phyloP scores from a whole-genome alignment of 495 filamentous ascomycete genomes.

The Penicillium diatomitis region DNA sequence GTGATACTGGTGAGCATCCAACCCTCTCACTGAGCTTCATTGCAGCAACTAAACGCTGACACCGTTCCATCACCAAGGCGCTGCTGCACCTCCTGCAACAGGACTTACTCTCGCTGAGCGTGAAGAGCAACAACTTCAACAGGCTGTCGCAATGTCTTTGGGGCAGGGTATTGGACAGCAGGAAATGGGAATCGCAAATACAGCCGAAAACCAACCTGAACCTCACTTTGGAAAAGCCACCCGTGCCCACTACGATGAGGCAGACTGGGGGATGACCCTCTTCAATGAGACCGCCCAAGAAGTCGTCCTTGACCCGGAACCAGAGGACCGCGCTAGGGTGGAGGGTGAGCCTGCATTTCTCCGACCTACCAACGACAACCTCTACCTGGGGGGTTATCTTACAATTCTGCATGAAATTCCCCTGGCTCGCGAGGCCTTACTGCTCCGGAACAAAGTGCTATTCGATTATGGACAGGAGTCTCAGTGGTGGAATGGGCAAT shows the following conservation, averaged over 20 bases:
- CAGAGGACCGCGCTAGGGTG: constrained; percentile 50
- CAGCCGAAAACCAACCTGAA: constrained; percentile 19
- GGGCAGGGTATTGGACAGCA: constrained; percentile 39
- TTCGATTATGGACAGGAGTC: constrained; percentile 57
- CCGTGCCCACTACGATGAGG: constrained; percentile 60
- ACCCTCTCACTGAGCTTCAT: no score
- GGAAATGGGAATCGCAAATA: constrained; percentile 47
- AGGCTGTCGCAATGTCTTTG: constrained; percentile 47
- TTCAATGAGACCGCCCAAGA: constrained; percentile 47
- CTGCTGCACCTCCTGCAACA: constrained; percentile 34
- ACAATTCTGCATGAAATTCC: constrained; percentile 82
- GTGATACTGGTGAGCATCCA: constrained; percentile 10
- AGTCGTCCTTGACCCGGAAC: constrained; percentile 50
- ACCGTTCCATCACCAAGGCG: constrained; percentile 1
- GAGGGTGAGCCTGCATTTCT: constrained; percentile 60
- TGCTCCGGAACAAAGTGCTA: constrained; percentile 42
- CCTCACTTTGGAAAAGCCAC: constrained; percentile 64
- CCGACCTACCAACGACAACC: constrained; percentile 48
- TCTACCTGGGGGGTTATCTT: constrained; percentile 58
- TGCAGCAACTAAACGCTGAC: constrained; percentile 2
- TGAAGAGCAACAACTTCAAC: constrained; percentile 50
- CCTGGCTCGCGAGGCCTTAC: constrained; percentile 63
- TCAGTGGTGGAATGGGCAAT: constrained; percentile 80
- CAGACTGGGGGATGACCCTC: constrained; percentile 67
- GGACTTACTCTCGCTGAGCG: constrained; percentile 39